These are phyloP conservation scores for Hericium coralloides DNA, from an alignment of 768 basidiomycete genomes.

Conservation along the genomic window DNA sequence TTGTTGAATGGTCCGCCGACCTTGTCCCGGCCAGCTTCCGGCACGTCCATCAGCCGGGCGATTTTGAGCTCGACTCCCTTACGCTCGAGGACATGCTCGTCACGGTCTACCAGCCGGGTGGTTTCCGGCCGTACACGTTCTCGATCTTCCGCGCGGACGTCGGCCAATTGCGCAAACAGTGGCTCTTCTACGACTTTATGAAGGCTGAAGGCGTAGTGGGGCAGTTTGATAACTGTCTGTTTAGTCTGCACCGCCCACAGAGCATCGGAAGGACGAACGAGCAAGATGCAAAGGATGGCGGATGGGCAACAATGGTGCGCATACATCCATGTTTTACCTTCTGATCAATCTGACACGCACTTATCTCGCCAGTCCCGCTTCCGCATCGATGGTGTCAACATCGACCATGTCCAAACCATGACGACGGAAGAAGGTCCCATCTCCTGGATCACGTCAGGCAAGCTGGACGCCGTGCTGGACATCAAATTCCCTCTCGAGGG, in stretches of 20 bases:
- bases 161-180: conserved; percentile 76
- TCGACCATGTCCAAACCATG: conserved; percentile 88
- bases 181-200: conserved; percentile 93
- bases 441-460: conserved; percentile 96
- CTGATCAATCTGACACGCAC: neutral
- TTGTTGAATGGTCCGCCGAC: conserved; percentile 78
- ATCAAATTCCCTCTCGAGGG: conserved; percentile 91
- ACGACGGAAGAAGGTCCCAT: conserved; percentile 81
- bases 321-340: neutral
- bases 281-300: conserved; percentile 72
- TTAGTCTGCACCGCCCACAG: conserved; percentile 93
- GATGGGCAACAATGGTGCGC: conserved; percentile 37
- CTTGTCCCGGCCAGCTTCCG: conserved; percentile 77
- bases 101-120: conserved; percentile 89
- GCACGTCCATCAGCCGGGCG: conserved; percentile 63
- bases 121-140: conserved; percentile 86
- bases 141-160: conserved; percentile 93
- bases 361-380: conserved; percentile 64
- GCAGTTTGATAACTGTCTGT: conserved; percentile 95
- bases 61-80: conserved; percentile 87
- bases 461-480: conserved; percentile 93
- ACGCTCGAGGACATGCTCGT: conserved; percentile 89
- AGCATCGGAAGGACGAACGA: conserved; percentile 88
- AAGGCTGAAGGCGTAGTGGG: conserved; percentile 90
- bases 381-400: conserved; percentile 91